These are phyloP conservation scores for Penicillium psychrosexuale DNA, from an alignment of 2,329 filamentous ascomycete species.

Conservation along the genomic window DNA sequence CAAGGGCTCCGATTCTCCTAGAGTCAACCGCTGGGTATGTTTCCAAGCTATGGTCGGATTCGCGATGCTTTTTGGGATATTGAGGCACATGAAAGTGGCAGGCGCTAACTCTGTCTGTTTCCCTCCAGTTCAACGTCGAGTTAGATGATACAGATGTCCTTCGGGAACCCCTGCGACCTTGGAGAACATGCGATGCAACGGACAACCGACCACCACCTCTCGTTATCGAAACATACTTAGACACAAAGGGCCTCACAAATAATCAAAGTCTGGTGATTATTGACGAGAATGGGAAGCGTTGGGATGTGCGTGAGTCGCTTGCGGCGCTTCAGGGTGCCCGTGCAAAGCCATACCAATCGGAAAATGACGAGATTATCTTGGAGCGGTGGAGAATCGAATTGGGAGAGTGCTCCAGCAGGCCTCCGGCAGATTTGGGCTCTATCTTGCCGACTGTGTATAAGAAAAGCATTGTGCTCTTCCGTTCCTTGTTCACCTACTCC, in stretches of 20 bases:
- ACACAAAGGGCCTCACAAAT: conserved; percentile 71
- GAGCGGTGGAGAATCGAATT: conserved; percentile 90
- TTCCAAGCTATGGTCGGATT: neutral
- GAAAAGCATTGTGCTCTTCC: conserved; percentile 91
- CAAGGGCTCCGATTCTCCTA: conserved; percentile 57
- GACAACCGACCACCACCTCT: conserved; percentile 76
- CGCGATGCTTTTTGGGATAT: neutral
- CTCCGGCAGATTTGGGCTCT: conserved; percentile 54
- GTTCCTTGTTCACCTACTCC: conserved; percentile 78
- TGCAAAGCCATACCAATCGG: conserved; percentile 47
- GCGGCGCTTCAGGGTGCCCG: conserved; percentile 56
- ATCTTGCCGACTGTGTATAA: conserved; percentile 89
- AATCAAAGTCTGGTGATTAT: conserved; percentile 84
- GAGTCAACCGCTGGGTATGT: conserved; percentile 84
- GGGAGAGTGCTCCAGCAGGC: conserved; percentile 57
- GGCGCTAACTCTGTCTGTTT: neutral
- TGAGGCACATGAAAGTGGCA: neutral
- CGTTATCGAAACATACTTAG: conserved; percentile 86
- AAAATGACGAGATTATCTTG: conserved; percentile 69
- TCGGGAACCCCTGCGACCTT: conserved; percentile 72
- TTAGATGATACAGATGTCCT: conserved; percentile 90
- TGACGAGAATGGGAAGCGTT: conserved; percentile 85
- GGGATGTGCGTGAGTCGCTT: conserved; percentile 84
- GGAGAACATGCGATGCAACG: conserved; percentile 75
- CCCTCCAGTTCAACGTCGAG: conserved; percentile 81